Conservation (phyloP, 768 basidiomycete species). For the Lactarius deliciosus region DNA sequence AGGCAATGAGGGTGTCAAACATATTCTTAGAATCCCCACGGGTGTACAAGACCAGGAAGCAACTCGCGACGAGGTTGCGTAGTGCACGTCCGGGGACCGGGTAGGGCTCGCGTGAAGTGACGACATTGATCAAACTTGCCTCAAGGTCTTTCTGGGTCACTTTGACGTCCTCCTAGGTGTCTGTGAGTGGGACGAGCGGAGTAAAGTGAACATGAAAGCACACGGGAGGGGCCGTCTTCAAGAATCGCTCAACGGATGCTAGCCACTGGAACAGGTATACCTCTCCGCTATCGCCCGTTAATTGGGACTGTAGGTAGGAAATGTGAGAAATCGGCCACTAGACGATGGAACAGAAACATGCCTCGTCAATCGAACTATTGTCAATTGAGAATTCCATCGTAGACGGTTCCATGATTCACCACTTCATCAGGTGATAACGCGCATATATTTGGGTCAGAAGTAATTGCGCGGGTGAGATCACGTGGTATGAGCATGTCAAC, state of each 20-base stretch:
- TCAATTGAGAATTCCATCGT: conserved; percentile 23
- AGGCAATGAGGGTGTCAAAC: conserved; percentile 81
- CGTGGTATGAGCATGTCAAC: background rate
- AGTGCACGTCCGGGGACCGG: conserved; percentile 88
- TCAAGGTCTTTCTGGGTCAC: conserved; percentile 61
- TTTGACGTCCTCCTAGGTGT: conserved; percentile 63
- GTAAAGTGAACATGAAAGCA: conserved; percentile 33
- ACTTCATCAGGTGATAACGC: background rate
- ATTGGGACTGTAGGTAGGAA: conserved; percentile 49
- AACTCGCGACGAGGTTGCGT: conserved; percentile 75
- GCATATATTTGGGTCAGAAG: background rate
- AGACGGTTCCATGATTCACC: conserved; percentile 19
- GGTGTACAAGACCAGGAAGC: conserved; percentile 69
- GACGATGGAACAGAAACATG: background rate
- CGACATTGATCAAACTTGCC: conserved; percentile 61
- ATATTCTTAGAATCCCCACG: conserved; percentile 80
- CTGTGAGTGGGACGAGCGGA: background rate
- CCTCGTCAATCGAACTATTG: conserved; percentile 28
- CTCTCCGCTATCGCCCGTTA: conserved; percentile 73
- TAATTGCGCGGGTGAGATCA: background rate
- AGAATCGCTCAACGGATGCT: conserved; percentile 57
- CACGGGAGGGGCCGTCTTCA: conserved; percentile 53
- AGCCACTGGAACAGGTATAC: conserved; percentile 87
- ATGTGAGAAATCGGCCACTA: background rate
- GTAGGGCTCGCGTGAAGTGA: conserved; percentile 60